Evolutionary conservation across 2,329 filamentous ascomycete genomes (phyloP).

Genomic region (Cercospora sp.): DNA sequence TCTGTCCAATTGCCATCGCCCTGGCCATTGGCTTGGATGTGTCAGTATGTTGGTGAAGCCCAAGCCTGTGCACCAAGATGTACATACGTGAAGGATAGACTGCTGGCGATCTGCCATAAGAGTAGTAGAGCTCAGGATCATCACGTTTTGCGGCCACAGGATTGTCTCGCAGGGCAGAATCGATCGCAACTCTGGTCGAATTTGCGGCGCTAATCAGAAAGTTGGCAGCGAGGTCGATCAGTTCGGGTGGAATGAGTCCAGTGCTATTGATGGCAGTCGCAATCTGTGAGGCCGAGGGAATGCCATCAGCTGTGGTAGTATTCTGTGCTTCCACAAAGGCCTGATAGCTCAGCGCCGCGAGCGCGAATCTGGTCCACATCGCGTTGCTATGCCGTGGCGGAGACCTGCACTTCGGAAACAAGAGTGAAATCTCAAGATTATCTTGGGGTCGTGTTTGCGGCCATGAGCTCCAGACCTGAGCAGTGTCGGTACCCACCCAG

Average conservation of each 20-base stretch:
- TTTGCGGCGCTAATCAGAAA: conserved; percentile 19
- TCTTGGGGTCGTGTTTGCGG: not conserved
- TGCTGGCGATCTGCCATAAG: conserved; percentile 36
- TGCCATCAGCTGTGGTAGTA: not conserved
- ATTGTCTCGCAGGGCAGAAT: conserved; percentile 15
- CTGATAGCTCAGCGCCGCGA: not conserved
- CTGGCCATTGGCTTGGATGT: conserved; percentile 20
- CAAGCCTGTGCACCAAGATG: not conserved
- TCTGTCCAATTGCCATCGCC: conserved; percentile 39
- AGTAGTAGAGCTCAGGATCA: conserved; percentile 32
- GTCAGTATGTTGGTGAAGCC: not conserved
- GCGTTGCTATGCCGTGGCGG: not conserved
- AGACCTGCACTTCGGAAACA: not conserved
- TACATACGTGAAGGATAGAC: conserved; percentile 35
- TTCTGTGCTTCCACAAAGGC: conserved; percentile 1
- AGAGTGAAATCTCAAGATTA: not conserved
- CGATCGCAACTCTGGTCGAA: conserved; percentile 15
- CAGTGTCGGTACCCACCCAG: not conserved
- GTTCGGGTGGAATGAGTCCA: conserved; percentile 19
- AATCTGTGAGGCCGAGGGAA: conserved; percentile 12
- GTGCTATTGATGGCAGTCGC: conserved; percentile 16
- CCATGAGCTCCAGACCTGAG: not conserved
- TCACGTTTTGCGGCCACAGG: conserved; percentile 17
- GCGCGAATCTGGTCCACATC: conserved; percentile 1
- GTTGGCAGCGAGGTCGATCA: conserved; percentile 18